These are phyloP conservation scores for Teunomyces stri DNA, from an alignment of 805 yeast genomes.

Conservation along the genomic window DNA sequence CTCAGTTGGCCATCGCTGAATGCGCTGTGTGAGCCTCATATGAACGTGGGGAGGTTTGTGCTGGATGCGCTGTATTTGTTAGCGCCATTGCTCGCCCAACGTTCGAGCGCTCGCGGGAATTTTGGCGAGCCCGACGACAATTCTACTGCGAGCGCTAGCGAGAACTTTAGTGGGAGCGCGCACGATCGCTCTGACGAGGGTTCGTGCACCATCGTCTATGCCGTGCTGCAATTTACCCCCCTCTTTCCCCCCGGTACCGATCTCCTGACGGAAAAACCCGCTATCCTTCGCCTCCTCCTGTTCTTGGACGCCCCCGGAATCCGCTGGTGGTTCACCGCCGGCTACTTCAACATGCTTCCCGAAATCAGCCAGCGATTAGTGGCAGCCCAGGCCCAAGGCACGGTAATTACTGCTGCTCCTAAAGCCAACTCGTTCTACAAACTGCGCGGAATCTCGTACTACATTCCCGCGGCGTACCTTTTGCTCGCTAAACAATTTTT, in stretches of 20 bases:
- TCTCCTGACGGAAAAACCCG: slow-evolving; percentile 76
- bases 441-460: slow-evolving; percentile 76
- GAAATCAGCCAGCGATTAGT: slow-evolving; percentile 55
- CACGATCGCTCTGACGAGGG: no score
- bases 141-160: slow-evolving; percentile 14
- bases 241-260: slow-evolving; percentile 57
- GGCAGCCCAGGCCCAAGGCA: slow-evolving; percentile 57
- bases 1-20: slow-evolving; percentile 75
- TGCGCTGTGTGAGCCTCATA: slow-evolving; percentile 63
- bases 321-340: slow-evolving; percentile 90
- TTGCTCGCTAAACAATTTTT: slow-evolving; percentile 70
- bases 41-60: slow-evolving; percentile 50
- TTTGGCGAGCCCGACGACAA: no score
- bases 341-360: slow-evolving; percentile 90
- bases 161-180: slow-evolving; percentile 16
- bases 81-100: slow-evolving; percentile 56
- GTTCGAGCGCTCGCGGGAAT: no score
- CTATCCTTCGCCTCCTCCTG: slow-evolving; percentile 60
- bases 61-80: slow-evolving; percentile 55
- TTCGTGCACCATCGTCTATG: slow-evolving; percentile 68
- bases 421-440: slow-evolving; percentile 90
- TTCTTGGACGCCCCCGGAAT: slow-evolving; percentile 52
- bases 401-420: slow-evolving; percentile 88
- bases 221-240: slow-evolving; percentile 90
- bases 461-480: slow-evolving; percentile 84